A percentile compares a stretch with the other conserved stretches of the same genome.
Evolutionary conservation across 1,139 yeast genomes (phyloP).

Genomic region (Wickerhamomyces sp.): DNA sequence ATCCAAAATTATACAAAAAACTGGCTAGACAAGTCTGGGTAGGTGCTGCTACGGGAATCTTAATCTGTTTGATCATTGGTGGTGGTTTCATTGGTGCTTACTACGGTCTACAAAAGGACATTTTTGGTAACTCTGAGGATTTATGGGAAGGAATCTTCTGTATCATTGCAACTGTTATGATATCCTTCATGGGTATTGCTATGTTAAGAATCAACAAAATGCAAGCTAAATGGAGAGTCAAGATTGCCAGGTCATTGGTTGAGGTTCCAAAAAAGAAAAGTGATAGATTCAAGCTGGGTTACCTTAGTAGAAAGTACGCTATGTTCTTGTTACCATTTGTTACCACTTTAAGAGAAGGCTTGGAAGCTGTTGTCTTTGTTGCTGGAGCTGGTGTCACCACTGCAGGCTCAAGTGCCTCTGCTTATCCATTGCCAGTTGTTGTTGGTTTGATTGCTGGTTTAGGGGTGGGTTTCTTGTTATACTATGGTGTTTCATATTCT

Average conservation of each 20-base stretch:
- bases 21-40: constrained; percentile 75
- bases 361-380: constrained; percentile 86
- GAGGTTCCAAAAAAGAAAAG: constrained; percentile 33
- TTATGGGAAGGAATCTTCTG: constrained; percentile 92
- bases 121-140: constrained; percentile 80
- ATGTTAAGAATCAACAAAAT: constrained; percentile 78
- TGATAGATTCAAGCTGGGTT: constrained; percentile 32
- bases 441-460: constrained; percentile 74
- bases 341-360: constrained; percentile 84
- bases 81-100: constrained; percentile 70
- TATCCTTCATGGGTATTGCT: constrained; percentile 86
- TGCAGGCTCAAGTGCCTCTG: constrained; percentile 45
- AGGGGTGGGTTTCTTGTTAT: constrained; percentile 59
- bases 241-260: constrained; percentile 30
- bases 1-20: constrained; percentile 28
- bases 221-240: constrained; percentile 72
- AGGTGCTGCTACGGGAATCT: constrained; percentile 70
- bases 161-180: constrained; percentile 71
- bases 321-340: constrained; percentile 76
- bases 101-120: constrained; percentile 71
- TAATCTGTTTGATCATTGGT: constrained; percentile 71
- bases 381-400: constrained; percentile 79
- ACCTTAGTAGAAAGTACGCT: constrained; percentile 54
- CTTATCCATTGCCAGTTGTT: constrained; percentile 82
- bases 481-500: constrained; percentile 67